phyloP scores from a whole-genome alignment of 371 early-diverging fungal species.

The Apophysomyces elegans region DNA sequence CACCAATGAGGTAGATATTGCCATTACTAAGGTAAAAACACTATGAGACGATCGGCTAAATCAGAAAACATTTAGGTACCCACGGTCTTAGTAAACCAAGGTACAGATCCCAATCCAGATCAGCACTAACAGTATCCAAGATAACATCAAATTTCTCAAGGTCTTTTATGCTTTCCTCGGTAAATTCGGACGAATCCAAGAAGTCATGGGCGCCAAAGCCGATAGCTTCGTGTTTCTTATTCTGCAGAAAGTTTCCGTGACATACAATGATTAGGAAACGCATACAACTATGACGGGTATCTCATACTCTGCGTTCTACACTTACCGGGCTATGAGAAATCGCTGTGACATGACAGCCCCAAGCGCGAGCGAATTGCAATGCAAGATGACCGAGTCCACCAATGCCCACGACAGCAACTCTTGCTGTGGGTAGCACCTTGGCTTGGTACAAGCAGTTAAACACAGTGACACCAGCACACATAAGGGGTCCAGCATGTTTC shows the following conservation, averaged over 20 bases:
- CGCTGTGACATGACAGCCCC: slow-evolving; percentile 61
- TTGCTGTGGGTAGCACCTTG: slow-evolving; percentile 49
- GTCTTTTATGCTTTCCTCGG: slow-evolving; percentile 29
- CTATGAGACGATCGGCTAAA: slow-evolving; percentile 10
- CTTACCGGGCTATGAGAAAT: slow-evolving; percentile 30
- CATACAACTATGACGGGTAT: too few relatives aligned
- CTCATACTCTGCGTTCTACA: too few relatives aligned
- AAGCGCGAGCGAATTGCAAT: slow-evolving; percentile 64
- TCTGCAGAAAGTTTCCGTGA: slow-evolving; percentile 18
- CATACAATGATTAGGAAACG: too few relatives aligned
- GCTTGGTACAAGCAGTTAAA: slow-evolving; percentile 57
- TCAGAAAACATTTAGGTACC: slow-evolving; percentile 19
- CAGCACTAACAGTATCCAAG: slow-evolving; percentile 49
- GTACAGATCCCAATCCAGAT: slow-evolving; percentile 48
- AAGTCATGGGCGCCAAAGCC: slow-evolving; percentile 70
- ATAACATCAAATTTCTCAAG: slow-evolving; percentile 51
- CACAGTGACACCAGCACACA: slow-evolving; percentile 73
- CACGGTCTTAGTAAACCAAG: slow-evolving; percentile 37
- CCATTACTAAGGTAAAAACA: slow-evolving; percentile 44
- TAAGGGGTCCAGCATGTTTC: slow-evolving; percentile 59
- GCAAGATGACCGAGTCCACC: slow-evolving; percentile 76
- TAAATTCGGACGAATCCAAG: slow-evolving; percentile 47
- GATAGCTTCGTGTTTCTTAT: slow-evolving; percentile 67
- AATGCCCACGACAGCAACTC: slow-evolving; percentile 70
- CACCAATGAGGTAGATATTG: slow-evolving; percentile 54